Percentiles rank a stretch among this genome's conserved stretches.
phyloP scores from a whole-genome alignment of 164 flowering plant genomes.

The Nymphaea colorata region DNA sequence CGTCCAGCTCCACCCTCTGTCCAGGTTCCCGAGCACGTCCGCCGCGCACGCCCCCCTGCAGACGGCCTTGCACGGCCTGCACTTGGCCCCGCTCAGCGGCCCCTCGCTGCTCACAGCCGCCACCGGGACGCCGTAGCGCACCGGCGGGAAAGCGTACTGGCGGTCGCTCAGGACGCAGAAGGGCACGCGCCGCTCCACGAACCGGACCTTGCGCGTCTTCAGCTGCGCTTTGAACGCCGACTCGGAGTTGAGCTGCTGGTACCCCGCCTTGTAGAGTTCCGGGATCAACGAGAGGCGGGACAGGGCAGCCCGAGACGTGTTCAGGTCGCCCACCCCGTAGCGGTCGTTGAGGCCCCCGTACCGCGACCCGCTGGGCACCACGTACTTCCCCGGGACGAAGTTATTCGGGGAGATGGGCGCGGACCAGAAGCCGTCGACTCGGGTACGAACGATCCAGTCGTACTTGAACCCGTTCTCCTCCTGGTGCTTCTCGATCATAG shows the following conservation, averaged over 20 bases:
- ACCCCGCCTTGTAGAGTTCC: constrained; percentile 44
- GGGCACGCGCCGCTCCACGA: constrained; percentile 41
- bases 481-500: constrained; percentile 47
- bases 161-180: constrained; percentile 80
- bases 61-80: constrained; percentile 71
- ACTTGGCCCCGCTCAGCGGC: constrained; percentile 82
- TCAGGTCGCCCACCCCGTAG: constrained; percentile 67
- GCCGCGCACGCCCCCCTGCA: constrained; percentile 57
- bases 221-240: constrained; percentile 78
- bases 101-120: constrained; percentile 68
- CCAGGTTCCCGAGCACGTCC: constrained; percentile 32
- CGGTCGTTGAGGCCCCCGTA: constrained; percentile 91
- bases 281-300: constrained; percentile 87
- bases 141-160: constrained; percentile 55
- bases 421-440: constrained; percentile 89
- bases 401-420: constrained; percentile 41
- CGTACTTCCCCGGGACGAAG: constrained; percentile 46
- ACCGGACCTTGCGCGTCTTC: constrained; percentile 26
- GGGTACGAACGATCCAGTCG: constrained; percentile 89
- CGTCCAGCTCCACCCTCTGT: constrained; percentile 77
- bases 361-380: constrained; percentile 71
- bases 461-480: constrained; percentile 46
- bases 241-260: constrained; percentile 71
- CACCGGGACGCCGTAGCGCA: constrained; percentile 67
- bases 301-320: constrained; percentile 59